Evolutionary conservation across 805 yeast genomes (phyloP), one percentile per base, ranked within the genome.

Genomic region (Metschnikowia drakensbergensis): DNA sequence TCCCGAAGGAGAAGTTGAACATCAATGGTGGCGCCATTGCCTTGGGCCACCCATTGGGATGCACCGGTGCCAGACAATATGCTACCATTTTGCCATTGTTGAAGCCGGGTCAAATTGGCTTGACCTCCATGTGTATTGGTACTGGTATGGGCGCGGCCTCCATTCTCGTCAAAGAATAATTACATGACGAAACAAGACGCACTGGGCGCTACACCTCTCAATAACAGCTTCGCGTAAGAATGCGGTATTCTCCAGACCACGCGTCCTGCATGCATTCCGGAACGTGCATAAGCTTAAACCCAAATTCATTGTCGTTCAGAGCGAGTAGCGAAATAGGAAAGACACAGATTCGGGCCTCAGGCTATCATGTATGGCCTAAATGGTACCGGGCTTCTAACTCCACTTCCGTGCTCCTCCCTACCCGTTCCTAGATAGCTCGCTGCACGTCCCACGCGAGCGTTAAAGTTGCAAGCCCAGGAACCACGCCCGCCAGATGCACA

Each of bases 121-220:
- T 92, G 46, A 87, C 95, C 9, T 86, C 96, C 54, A 92, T 92
- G 98, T 92, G 98, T 75, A 84, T 92, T 56, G 98, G 98, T 61
- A 89, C 97, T 32, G 98, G 98, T 59, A 92, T 91, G 96, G 98
- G 98, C 56, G 97, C 97, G 31, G 98, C 98, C 42, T 86, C 92
- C 10, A 75, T 91, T 39, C 78, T 92, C 59, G 77, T 88, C 38
- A 85, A 79, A 61, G 98, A 92, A 74, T 89, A 76, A 64, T 34
- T 40, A 17, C 29, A 7, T 27, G 9, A 37, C 10, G 32, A 27
- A 7, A 3, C n/a, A 50, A 31, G 28, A 23, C 17, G 26, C 17
- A n/a, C 23, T 17, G 17, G 17, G 17, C 17, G 17, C 17, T 17
- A 1, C 17, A 17, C 17, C 17, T 17, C 17, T 17, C 17, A 17